Base-by-base conservation (phyloP, 306 rosid species). In the Fagus crenata region DNA sequence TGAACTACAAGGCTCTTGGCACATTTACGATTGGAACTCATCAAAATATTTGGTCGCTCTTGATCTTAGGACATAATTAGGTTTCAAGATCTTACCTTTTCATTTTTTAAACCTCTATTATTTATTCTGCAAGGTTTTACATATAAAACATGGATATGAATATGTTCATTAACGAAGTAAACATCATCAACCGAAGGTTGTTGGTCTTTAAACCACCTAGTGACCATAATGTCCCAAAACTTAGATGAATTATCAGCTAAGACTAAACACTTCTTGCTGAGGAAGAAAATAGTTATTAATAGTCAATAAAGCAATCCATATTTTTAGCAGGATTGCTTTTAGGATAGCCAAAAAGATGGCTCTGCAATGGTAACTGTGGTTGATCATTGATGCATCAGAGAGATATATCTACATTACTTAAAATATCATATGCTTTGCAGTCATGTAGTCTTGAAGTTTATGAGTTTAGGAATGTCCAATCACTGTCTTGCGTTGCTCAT, bases 401-500 rank as follows among this genome's bases (percentile, higher is more conserved):
- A 33, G 40, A 13, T 39, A 17, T 39, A 7, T 7, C 7, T n/a
- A 39, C 41, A 14, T 0, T 64, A 35, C 2, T 14, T 2, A 8
- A 61, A 32, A 61, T 61, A 33, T 13, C 22, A 36, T 63, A 12
- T 36, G 41, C 41, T 63, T 63, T 36, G 18, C 43, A 35, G 69
- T 46, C 11, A 1, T 8, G 14, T 46, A 9, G 51, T 46, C 43
- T 14, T 63, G 22, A 63, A 42, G 41, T 3, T 35, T 63, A 14
- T 36, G 69, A 63, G 13, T 14, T 63, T 18, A 17, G 28, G 49
- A 56, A n/a, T 53, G 46, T 32, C 51, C 2, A 53, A 22, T 7
- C 77, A 28, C 11, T 73, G 54, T n/a, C 67, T 9, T 73, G 77
- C 53, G 12, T 56, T 69, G 54, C 9, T 18, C 7, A 32, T 18